These are phyloP conservation scores for Chimonanthus salicifolius DNA, from an alignment of 164 flowering plant species.

Conservation along the genomic window DNA sequence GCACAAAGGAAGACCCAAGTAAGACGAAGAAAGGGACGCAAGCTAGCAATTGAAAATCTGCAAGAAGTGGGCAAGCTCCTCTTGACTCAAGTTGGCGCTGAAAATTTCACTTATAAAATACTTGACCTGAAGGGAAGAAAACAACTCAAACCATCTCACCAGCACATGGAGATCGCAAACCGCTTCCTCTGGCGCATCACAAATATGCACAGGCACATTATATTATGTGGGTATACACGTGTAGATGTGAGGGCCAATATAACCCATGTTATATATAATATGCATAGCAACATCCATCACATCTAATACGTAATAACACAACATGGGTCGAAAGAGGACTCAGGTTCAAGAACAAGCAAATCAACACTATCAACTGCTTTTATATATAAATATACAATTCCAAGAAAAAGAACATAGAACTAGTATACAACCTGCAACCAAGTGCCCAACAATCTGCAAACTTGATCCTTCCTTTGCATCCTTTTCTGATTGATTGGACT, in stretches of 20 bases:
- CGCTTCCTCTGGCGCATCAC: too few relatives aligned
- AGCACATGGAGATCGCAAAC: too few relatives aligned
- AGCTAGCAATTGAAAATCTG: too few relatives aligned
- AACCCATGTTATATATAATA: neutral
- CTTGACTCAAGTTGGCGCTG: too few relatives aligned
- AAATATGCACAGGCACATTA: neutral
- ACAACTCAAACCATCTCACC: too few relatives aligned
- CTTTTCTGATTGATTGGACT: slow-evolving; percentile 60
- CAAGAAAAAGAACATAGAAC: too few relatives aligned
- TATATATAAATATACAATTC: neutral
- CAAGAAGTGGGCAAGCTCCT: too few relatives aligned
- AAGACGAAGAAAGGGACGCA: too few relatives aligned
- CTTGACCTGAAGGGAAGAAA: too few relatives aligned
- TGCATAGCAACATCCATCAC: neutral
- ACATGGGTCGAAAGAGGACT: neutral
- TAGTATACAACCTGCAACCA: slow-evolving; percentile 2
- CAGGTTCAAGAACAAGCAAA: neutral
- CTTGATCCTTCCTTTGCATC: slow-evolving; percentile 69
- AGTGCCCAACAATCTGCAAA: slow-evolving; percentile 69
- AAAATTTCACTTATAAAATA: too few relatives aligned
- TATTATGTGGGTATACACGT: neutral
- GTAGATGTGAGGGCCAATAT: neutral
- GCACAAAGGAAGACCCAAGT: too few relatives aligned
- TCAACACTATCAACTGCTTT: neutral
- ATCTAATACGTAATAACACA: neutral